Percentiles rank a stretch among this genome's conserved stretches.
phyloP scores from a whole-genome alignment of 2,329 filamentous ascomycete species.

The Aspergillus novoparasiticus region DNA sequence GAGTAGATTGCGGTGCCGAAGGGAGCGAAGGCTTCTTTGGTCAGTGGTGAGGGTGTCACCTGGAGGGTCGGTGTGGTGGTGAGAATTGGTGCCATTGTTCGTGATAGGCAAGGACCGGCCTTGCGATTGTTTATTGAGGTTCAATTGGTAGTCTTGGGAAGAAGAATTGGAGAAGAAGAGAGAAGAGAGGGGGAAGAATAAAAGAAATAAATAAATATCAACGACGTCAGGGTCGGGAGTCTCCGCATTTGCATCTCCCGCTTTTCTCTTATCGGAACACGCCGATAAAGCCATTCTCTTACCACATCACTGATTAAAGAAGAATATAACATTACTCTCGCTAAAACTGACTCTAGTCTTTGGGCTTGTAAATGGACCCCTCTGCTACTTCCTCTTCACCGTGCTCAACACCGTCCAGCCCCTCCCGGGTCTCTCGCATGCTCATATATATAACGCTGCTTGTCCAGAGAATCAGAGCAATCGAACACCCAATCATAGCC shows the following conservation, averaged over 20 bases:
- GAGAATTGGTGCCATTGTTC: slow-evolving; percentile 30
- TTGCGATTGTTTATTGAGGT: background rate
- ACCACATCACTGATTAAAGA: background rate
- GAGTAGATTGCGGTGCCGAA: slow-evolving; percentile 86
- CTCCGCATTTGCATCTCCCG: background rate
- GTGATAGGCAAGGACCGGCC: background rate
- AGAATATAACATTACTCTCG: too few species aligned
- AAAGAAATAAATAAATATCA: background rate
- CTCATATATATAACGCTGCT: slow-evolving; percentile 20
- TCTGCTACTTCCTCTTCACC: background rate
- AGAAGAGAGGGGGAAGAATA: background rate
- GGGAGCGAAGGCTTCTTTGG: slow-evolving; percentile 66
- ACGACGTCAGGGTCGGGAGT: slow-evolving; percentile 1
- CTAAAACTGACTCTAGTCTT: background rate
- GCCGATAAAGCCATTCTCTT: background rate
- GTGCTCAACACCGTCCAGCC: background rate
- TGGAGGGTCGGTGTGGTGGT: slow-evolving; percentile 38
- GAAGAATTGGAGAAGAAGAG: background rate
- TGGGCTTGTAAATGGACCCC: background rate
- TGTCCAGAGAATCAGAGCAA: slow-evolving; percentile 21
- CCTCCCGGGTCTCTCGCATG: slow-evolving; percentile 13
- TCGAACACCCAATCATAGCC: slow-evolving; percentile 26
- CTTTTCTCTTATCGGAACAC: background rate
- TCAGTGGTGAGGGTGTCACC: slow-evolving; percentile 68
- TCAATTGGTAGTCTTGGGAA: background rate